Evolutionary conservation across 352 stramenopile genomes (phyloP), one percentile per base, ranked within the genome.

Genomic region (Globisporangium orthogonon): DNA sequence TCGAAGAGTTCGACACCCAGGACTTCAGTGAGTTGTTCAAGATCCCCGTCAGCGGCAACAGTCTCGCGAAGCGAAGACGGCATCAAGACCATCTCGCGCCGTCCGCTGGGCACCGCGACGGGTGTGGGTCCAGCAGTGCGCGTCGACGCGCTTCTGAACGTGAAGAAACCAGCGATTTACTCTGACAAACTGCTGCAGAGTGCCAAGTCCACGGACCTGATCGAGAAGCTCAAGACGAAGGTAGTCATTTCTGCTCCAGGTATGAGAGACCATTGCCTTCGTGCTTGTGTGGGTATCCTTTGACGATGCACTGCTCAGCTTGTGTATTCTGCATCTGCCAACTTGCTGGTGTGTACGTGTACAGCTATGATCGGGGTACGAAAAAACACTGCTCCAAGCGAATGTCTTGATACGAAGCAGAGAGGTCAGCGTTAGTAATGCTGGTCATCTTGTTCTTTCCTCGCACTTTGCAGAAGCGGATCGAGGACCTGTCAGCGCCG

Each of bases 131-230:
- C 10, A 52, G 60, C 50, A 7, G 30, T 28, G 15, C 49, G 46
- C 31, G 45, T 58, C 23, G 72, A 84, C 9, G 63, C 68, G 5
- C 70, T 90, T 15, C 54, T 77, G 4, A 75, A 78, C 0, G 62
- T 85, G 6, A 83, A 84, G 58, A 87, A 85, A 54, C 60, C 76
- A 2, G 55, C 61, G 18, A 69, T 90, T 4, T 90, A 81, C 67
- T 61, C 86, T 31, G 65, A 83, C 13, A 83, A 73, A 41, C 52
- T 90, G 17, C 40, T 90, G 4, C 72, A 85, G 43, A 67, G 64
- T 0, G 70, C 61, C 18, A 86, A 69, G 37, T 70, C 71, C 7
- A 62, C 71, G 0, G 65, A 85, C 23, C 44, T 58, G 14, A 67
- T 90, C 2, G 64, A 83, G 46, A 74, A 71, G 40, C 62, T 90